Evolutionary conservation across 2,329 filamentous ascomycete species (phyloP), one percentile per base, ranked within the genome.

Genomic region (Hypoxylon sp.): DNA sequence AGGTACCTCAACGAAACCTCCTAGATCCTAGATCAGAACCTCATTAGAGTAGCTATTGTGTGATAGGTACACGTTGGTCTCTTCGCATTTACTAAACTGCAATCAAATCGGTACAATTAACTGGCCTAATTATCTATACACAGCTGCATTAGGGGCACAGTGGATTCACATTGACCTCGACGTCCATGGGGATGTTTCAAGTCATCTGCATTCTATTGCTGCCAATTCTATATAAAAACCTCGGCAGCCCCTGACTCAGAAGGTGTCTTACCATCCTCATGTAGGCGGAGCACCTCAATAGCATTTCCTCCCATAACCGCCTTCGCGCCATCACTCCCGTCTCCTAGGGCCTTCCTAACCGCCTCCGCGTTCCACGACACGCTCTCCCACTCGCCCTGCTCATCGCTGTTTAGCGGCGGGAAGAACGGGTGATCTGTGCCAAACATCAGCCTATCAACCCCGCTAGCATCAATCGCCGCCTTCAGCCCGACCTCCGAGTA

Each of bases 361-460:
- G 75, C 73, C 54, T 73, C 62, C 50, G 83, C 84, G 68, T 88
- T 89, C 37, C 82, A 82, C 55, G 80, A 86, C 2, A 92, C 90
- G 74, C 90, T 93, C 73, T 89, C 84, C 90, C 91, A 93, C 72
- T 89, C 85, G 37, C 83, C 85, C 68, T 87, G 83, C 62, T 88
- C 87, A 52, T 89, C 87, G 34, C 80, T 82, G 30, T 83, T 84
- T 16, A 94, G 78, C 0, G 91, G 91, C n/a, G 92, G 92, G 78
- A 95, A 95, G 80, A 95, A 94, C 0, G 92, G 92, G 76, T 94
- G 91, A 75, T 94, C 92, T 0, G 91, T 94, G 25, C 91, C 92
- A 79, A 95, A 95, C 82, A 95, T 86, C 53, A 95, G 79, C 63
- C 91, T 83, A 71, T 94, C 91, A 0, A 83, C 82, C 0, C 91